Conservation (phyloP, 192 early-diverging fungal species). For the Coemansia sp. region DNA sequence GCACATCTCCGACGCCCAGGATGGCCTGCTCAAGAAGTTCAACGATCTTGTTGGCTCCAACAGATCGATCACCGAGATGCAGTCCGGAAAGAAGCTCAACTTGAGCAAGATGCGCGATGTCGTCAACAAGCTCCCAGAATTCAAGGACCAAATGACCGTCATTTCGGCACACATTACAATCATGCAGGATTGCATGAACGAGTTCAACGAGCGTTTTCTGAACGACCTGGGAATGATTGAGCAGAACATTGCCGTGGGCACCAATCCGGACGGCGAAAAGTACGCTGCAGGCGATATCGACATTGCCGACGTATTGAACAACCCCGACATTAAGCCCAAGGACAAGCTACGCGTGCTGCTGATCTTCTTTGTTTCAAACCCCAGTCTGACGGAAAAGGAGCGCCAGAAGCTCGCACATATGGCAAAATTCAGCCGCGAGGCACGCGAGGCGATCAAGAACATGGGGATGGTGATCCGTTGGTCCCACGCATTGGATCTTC, state of each 20-base stretch:
- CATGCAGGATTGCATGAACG: constrained; percentile 56
- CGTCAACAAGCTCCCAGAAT: constrained; percentile 52
- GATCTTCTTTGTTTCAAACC: constrained; percentile 49
- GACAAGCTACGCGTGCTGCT: constrained; percentile 49
- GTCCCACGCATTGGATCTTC: constrained; percentile 51
- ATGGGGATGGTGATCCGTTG: constrained; percentile 54
- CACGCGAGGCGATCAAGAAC: constrained; percentile 48
- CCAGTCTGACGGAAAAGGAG: constrained; percentile 43
- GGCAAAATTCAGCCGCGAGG: constrained; percentile 47
- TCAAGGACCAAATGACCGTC: constrained; percentile 47
- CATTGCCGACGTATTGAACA: constrained; percentile 49
- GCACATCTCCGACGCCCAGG: constrained; percentile 58
- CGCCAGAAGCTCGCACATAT: constrained; percentile 48
- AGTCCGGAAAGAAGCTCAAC: constrained; percentile 37
- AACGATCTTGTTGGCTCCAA: constrained; percentile 50
- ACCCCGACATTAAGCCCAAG: constrained; percentile 45
- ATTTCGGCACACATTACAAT: constrained; percentile 57
- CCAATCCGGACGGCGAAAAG: constrained; percentile 51
- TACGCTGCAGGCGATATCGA: constrained; percentile 50
- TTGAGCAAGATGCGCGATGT: constrained; percentile 50
- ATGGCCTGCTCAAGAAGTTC: constrained; percentile 47
- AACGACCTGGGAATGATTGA: constrained; percentile 53
- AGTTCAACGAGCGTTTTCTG: constrained; percentile 49
- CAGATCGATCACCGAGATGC: constrained; percentile 40
- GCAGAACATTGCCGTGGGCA: constrained; percentile 58